Evolutionary conservation across 805 yeast species (phyloP).

Genomic region (Myxozyma vanderwaltii): DNA sequence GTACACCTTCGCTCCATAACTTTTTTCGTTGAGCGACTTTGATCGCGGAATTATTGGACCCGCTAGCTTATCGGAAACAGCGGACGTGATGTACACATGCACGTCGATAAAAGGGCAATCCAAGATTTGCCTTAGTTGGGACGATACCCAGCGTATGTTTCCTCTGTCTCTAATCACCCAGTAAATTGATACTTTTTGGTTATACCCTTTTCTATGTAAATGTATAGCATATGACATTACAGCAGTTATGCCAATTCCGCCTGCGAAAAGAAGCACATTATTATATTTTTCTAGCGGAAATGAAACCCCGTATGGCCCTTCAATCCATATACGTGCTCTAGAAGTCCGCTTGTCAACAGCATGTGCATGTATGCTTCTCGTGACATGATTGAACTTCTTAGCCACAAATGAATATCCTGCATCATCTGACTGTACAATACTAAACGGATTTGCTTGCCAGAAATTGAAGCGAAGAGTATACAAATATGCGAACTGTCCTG

Average conservation of each 20-base stretch:
- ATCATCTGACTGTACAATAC: slow-evolving; percentile 13
- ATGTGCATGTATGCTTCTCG: slow-evolving; percentile 10
- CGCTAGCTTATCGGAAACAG: background rate
- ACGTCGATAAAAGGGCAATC: slow-evolving; percentile 8
- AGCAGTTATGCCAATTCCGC: slow-evolving; percentile 69
- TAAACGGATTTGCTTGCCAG: slow-evolving; percentile 30
- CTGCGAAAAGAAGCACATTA: slow-evolving; percentile 56
- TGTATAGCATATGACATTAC: slow-evolving; percentile 51
- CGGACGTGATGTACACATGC: slow-evolving; percentile 15
- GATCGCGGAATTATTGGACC: background rate
- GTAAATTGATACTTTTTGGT: slow-evolving; percentile 5
- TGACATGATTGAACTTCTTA: slow-evolving; percentile 14
- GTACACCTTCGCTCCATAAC: slow-evolving; percentile 2
- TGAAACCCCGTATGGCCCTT: slow-evolving; percentile 62
- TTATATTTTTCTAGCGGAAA: slow-evolving; percentile 52
- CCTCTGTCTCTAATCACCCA: slow-evolving; percentile 15
- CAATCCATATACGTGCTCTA: slow-evolving; percentile 43
- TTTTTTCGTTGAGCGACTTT: slow-evolving; percentile 6
- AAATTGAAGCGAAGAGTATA: slow-evolving; percentile 27
- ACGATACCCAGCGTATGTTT: slow-evolving; percentile 14
- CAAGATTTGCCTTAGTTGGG: slow-evolving; percentile 5
- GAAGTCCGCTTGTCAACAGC: slow-evolving; percentile 6
- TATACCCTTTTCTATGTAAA: slow-evolving; percentile 1
- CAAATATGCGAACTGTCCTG: slow-evolving; percentile 33
- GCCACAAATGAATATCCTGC: slow-evolving; percentile 16